These are phyloP conservation scores for Paramecium tetraurelia DNA, from an alignment of 73 alveolate species.

Conservation along the genomic window DNA sequence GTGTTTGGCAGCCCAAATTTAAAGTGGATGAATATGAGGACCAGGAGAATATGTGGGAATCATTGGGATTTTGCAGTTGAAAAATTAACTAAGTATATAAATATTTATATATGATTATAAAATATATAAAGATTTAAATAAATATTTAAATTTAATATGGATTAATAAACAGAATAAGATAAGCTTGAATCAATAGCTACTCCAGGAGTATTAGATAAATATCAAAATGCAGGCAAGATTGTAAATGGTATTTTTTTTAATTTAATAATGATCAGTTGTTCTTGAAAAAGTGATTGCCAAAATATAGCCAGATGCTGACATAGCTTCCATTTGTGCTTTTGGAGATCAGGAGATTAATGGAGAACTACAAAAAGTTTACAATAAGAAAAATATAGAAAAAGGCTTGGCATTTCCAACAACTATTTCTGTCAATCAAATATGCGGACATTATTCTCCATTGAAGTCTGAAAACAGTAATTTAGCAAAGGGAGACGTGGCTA, in stretches of 20 bases:
- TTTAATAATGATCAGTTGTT: slow-evolving; percentile 51
- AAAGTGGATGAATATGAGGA: slow-evolving; percentile 47
- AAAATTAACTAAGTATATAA: neutral
- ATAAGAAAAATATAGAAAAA: slow-evolving; percentile 87
- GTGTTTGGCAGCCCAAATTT: neutral
- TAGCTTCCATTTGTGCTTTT: slow-evolving; percentile 76
- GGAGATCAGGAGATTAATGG: slow-evolving; percentile 66
- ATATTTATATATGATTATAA: neutral
- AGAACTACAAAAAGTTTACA: slow-evolving; percentile 71
- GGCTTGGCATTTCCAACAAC: slow-evolving; percentile 99
- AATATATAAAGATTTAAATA: slow-evolving; percentile 2
- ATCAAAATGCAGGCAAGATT: slow-evolving; percentile 84
- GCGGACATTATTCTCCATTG: slow-evolving; percentile 95
- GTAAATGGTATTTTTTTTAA: slow-evolving; percentile 61
- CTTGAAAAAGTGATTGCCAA: slow-evolving; percentile 66
- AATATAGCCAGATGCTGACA: slow-evolving; percentile 80
- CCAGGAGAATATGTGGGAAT: slow-evolving; percentile 60
- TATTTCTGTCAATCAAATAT: slow-evolving; percentile 92
- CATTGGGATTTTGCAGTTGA: slow-evolving; percentile 12
- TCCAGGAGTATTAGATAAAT: slow-evolving; percentile 84
- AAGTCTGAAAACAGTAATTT: slow-evolving; percentile 73
- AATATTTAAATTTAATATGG: slow-evolving; percentile 31
- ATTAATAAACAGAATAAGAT: slow-evolving; percentile 38
- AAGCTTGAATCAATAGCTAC: slow-evolving; percentile 71
- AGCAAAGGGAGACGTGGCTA: slow-evolving; percentile 87